Evolutionary conservation across 208 protist species (phyloP).

Genomic region (Leishmania lainsoni): DNA sequence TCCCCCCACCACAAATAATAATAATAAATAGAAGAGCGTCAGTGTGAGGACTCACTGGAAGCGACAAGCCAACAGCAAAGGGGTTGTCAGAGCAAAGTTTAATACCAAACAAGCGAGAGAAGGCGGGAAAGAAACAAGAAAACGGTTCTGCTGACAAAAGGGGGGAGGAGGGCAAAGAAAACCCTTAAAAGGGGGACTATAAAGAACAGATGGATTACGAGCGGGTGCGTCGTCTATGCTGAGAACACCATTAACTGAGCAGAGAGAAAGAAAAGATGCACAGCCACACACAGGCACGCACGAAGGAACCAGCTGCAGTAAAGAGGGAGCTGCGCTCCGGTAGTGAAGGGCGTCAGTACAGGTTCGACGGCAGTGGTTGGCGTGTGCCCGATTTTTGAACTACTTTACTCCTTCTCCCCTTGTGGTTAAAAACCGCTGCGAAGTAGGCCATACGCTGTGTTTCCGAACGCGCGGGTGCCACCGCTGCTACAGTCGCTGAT

Average conservation of each 20-base stretch:
- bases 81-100: not conserved
- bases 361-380: not conserved
- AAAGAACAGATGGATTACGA: conserved; percentile 8
- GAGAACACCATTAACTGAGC: no score
- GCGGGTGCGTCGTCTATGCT: no score
- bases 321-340: not conserved
- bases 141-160: not conserved
- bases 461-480: not conserved
- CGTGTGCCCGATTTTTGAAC: not conserved
- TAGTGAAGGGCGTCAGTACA: not conserved
- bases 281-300: not conserved
- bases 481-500: not conserved
- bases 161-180: not conserved
- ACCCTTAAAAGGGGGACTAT: not conserved
- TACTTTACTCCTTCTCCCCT: not conserved
- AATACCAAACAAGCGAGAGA: not conserved
- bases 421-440: not conserved
- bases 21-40: not conserved
- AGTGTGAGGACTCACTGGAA: not conserved
- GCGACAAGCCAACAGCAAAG: not conserved
- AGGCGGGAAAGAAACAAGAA: conserved; percentile 4
- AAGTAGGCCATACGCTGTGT: not conserved
- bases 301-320: not conserved
- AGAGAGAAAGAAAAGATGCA: not conserved
- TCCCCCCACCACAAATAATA: not conserved